Conservation (phyloP, 2,329 filamentous ascomycete species). For the Lecanicillium sp. region DNA sequence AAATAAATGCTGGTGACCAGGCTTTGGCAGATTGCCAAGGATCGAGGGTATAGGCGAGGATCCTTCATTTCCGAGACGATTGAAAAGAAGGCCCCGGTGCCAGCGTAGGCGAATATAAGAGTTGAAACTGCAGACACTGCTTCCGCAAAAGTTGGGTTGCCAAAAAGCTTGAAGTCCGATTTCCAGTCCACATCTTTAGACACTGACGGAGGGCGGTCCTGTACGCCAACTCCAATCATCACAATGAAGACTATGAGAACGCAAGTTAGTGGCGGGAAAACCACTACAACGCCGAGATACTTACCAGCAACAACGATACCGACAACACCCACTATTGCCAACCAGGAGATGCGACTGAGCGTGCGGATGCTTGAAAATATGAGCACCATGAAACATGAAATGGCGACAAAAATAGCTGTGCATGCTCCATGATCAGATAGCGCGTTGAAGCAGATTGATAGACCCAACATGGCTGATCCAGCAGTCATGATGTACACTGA, state of each 20-base stretch:
- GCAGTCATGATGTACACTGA: slow-evolving; percentile 19
- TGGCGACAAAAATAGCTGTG: slow-evolving; percentile 31
- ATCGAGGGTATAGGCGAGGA: slow-evolving; percentile 21
- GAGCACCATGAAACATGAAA: slow-evolving; percentile 22
- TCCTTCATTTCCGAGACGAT: slow-evolving; percentile 26
- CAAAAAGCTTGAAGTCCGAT: slow-evolving; percentile 21
- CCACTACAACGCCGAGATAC: too few species aligned
- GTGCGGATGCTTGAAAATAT: slow-evolving; percentile 24
- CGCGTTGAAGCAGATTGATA: slow-evolving; percentile 32
- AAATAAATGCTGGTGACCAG: slow-evolving; percentile 51
- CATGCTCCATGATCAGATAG: slow-evolving; percentile 30
- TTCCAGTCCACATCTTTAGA: slow-evolving; percentile 14
- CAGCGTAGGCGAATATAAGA: slow-evolving; percentile 29
- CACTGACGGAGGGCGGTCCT: slow-evolving; percentile 19
- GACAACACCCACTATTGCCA: slow-evolving; percentile 23
- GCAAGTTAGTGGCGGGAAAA: neutral
- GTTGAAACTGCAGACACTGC: slow-evolving; percentile 22
- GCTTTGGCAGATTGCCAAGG: slow-evolving; percentile 51
- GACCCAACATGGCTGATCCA: slow-evolving; percentile 33
- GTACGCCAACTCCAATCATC: slow-evolving; percentile 21
- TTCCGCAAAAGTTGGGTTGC: slow-evolving; percentile 20
- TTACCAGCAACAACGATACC: slow-evolving; percentile 20
- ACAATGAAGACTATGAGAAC: slow-evolving; percentile 20
- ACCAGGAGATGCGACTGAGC: slow-evolving; percentile 23
- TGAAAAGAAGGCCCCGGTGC: slow-evolving; percentile 25